Evolutionary conservation across 139 green algal species (phyloP).

Genomic region (Deuterostichococcus epilithicus): DNA sequence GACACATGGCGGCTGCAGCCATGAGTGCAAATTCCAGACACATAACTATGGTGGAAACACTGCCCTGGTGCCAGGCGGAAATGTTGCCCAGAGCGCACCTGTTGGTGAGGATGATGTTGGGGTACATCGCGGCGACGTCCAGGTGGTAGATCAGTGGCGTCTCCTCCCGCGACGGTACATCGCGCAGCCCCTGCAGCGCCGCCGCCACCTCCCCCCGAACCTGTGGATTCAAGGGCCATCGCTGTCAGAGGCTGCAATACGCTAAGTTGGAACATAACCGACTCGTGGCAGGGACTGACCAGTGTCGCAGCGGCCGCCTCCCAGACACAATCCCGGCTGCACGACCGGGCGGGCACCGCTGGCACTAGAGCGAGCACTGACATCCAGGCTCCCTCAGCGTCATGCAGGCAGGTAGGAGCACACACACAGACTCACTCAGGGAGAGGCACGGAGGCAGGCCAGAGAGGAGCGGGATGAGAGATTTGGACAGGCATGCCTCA

Average conservation of each 20-base stretch:
- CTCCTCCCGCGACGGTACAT: constrained; percentile 80
- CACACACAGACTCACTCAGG: no score
- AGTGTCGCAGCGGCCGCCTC: neutral
- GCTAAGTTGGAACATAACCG: neutral
- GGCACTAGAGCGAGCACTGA: no score
- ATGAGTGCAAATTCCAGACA: no score
- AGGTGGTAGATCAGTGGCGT: constrained; percentile 95
- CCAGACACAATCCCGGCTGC: neutral
- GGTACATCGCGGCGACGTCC: constrained; percentile 98
- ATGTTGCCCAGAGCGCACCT: constrained; percentile 16
- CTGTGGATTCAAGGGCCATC: neutral
- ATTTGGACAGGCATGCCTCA: constrained; percentile 30
- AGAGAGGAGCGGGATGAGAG: neutral
- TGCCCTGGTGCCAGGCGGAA: no score
- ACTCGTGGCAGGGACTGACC: neutral
- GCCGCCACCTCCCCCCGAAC: constrained; percentile 47
- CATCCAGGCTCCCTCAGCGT: no score
- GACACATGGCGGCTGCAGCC: no score
- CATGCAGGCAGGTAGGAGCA: no score
- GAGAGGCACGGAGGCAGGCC: no score
- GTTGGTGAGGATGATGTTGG: constrained; percentile 99
- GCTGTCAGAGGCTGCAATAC: neutral
- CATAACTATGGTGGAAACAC: no score
- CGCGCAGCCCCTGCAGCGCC: constrained; percentile 70
- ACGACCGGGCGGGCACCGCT: no score